Base-by-base conservation (phyloP, 306 rosid species). In the Lathyrus sativus region DNA sequence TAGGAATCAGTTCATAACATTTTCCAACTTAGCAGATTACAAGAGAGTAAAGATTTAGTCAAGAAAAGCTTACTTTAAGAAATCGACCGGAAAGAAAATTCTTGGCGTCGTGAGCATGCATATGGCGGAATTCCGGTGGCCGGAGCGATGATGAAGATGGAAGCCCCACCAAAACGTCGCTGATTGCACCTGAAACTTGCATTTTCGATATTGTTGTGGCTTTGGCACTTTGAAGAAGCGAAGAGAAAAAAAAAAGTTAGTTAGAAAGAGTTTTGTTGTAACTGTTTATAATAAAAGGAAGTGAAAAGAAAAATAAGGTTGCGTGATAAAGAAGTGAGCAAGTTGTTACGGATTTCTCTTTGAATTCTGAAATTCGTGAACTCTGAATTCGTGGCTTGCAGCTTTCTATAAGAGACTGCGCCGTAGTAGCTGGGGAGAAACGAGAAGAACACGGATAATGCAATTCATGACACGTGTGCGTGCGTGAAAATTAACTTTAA, bases 171-270 rank as follows among this genome's bases (percentile, higher is more conserved):
- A 84, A 74, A 12, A 84, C 86, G 75, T 90, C 95, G 71, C 86
- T 72, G 54, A 88, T 78, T 33, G 88, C 86, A 18, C 95, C 90
- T 2, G 90, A 76, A 12, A 90, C 79, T 68, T 82, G 95, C 98
- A 90, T 93, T 82, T 76, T 67, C 42, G 63, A 55, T 45, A 44
- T 19, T 17, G 35, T 26, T 17, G 42, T 35, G 38, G 48, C 64
- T 43, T 6, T 35, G 13, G 65, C 38, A 35, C 9, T 35, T 35
- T 9, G 9, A 67, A 43, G 39, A 22, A 67, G 4, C 29, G 12
- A 28, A 61, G 45, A 46, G 9, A 9, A 18, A 3, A 4, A 73
- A 3, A 3, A 4, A 64, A 9, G 26, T 65, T 48, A 19, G 64
- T 42, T 74, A 33, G 19, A 11, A 63, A 29, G 53, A 58, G 55